Conservation (phyloP, 2,329 filamentous ascomycete genomes). For the Colletotrichum liriopes region DNA sequence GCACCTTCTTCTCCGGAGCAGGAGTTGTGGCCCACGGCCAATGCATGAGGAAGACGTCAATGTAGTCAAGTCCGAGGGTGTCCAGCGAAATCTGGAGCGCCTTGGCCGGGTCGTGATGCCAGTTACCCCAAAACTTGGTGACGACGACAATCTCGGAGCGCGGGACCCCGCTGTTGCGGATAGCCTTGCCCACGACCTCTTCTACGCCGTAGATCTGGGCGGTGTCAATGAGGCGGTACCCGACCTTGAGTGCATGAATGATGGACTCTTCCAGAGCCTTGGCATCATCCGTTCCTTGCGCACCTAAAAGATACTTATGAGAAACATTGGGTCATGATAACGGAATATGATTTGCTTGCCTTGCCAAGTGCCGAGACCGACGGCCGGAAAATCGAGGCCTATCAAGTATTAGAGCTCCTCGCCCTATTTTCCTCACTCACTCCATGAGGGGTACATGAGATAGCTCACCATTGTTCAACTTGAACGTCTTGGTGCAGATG, state of each 20-base stretch:
- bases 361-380: conserved; percentile 49
- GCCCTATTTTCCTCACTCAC: not conserved
- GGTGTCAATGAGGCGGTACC: conserved; percentile 52
- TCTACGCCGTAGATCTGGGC: conserved; percentile 48
- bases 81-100: conserved; percentile 50
- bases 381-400: conserved; percentile 44
- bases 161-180: conserved; percentile 52
- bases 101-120: conserved; percentile 47
- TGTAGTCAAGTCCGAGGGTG: conserved; percentile 50
- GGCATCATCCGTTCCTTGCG: conserved; percentile 41
- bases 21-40: conserved; percentile 50
- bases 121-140: conserved; percentile 56
- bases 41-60: conserved; percentile 57
- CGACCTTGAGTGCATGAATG: conserved; percentile 48
- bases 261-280: conserved; percentile 50
- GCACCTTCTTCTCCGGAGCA: conserved; percentile 43
- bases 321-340: not conserved
- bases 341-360: conserved; percentile 32
- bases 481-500: conserved; percentile 43
- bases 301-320: conserved; percentile 25
- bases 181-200: conserved; percentile 50
- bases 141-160: conserved; percentile 66
- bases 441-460: too few species aligned
- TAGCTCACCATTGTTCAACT: conserved; percentile 42
- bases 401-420: not conserved